Percentiles rank a stretch among this genome's conserved stretches.
phyloP scores from a whole-genome alignment of 2,329 filamentous ascomycete genomes.

The Penicillium olsonii region DNA sequence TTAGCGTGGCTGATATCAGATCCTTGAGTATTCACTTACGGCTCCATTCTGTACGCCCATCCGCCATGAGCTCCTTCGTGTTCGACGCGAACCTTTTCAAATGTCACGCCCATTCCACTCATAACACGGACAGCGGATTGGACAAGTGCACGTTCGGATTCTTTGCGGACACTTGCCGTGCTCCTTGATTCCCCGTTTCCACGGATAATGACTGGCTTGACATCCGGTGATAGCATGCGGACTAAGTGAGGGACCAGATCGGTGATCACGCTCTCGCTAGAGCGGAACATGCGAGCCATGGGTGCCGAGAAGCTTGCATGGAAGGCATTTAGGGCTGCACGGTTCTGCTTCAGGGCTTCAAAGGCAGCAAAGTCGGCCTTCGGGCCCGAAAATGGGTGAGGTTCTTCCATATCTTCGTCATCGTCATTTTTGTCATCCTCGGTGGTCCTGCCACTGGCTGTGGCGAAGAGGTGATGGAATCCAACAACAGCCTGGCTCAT shows the following conservation, averaged over 20 bases:
- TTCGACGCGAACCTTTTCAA: conserved; percentile 81
- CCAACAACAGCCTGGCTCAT: conserved; percentile 82
- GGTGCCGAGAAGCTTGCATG: conserved; percentile 72
- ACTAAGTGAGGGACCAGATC: conserved; percentile 85
- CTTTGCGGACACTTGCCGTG: conserved; percentile 83
- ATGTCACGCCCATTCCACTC: conserved; percentile 75
- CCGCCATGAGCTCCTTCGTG: conserved; percentile 62
- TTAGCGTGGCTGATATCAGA: conserved; percentile 7
- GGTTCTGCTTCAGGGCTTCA: conserved; percentile 79
- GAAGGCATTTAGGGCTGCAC: conserved; percentile 70
- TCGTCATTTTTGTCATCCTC: conserved; percentile 49
- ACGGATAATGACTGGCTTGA: conserved; percentile 87
- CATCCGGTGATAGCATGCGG: conserved; percentile 80
- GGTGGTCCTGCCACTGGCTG: conserved; percentile 56
- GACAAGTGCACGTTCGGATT: conserved; percentile 80
- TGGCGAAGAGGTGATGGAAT: conserved; percentile 88
- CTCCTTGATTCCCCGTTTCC: conserved; percentile 65
- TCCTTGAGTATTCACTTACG: conserved; percentile 60
- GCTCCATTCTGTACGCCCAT: conserved; percentile 94
- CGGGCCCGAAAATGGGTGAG: conserved; percentile 76
- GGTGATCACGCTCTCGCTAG: conserved; percentile 71
- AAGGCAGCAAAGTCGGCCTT: conserved; percentile 78
- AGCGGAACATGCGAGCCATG: conserved; percentile 76
- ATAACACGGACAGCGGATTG: conserved; percentile 77
- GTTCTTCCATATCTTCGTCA: conserved; percentile 51